Evolutionary conservation across 2,329 filamentous ascomycete species (phyloP), one percentile per base, ranked within the genome.

Genomic region (Emericellopsis cladophorae): DNA sequence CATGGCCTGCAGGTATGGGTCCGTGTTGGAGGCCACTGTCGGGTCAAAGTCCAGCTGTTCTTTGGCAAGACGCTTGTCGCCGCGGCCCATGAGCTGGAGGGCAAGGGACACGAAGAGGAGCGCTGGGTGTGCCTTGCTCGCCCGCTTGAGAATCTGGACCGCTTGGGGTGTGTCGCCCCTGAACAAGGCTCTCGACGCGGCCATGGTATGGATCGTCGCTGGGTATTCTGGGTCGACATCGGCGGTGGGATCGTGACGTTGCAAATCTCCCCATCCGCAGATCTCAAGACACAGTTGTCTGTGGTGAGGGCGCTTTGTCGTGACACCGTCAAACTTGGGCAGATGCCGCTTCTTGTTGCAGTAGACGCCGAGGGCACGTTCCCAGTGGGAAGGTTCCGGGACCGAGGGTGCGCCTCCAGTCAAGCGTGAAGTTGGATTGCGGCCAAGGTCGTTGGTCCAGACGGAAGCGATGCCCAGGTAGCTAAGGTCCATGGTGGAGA

Each of bases 1-100:
- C 37, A 92, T 81, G 6, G 84, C 84, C 42, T 84, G 80, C 21
- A 92, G 71, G 53, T 89, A 90, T 0, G 84, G 81, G 50, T 92
- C 84, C 0, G 80, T 78, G 45, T 81, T 74, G 44, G 72, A 76
- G 22, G 77, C 73, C 12, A 75, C 66, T 2, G 64, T 64, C 42
- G 74, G 71, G 53, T 78, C 74, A 49, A 77, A 74, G 49, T 77
- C 73, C 21, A 78, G 63, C 44, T 72, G 63, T 46, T 68, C 66
- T 45, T 67, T 67, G 34, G 59, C 59, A 4, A 64, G 49, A 33
- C 59, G 57, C 36, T 59, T 61, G 42, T 66, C 65, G 11, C 66
- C 70, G 44, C 69, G 66, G 21, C 69, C 66, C 46, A 78, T 75
- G 22, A 81, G 70, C 48, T 81, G 76, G n/a, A 82, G 63, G 2